These are phyloP conservation scores for Nitzschia sp. DNA, from an alignment of 108 stramenopile genomes.

Conservation along the genomic window DNA sequence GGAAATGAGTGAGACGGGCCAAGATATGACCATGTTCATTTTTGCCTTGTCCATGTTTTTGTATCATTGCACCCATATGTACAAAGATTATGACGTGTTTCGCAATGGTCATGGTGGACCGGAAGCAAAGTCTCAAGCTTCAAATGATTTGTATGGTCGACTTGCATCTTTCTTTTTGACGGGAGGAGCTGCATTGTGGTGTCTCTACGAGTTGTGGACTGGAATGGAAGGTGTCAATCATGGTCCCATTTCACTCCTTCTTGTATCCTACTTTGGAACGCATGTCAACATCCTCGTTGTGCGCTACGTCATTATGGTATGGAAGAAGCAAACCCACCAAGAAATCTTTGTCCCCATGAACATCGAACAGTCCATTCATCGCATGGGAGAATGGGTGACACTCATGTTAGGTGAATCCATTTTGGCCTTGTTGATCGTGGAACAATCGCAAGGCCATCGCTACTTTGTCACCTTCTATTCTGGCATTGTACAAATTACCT, in stretches of 20 bases:
- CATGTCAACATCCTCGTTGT: not conserved
- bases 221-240: not conserved
- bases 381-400: constrained; percentile 61
- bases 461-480: constrained; percentile 47
- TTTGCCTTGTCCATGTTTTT: constrained; percentile 1
- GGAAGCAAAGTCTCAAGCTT: not conserved
- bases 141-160: not conserved
- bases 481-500: constrained; percentile 39
- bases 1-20: not conserved
- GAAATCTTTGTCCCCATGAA: constrained; percentile 34
- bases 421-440: constrained; percentile 44
- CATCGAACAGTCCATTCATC: constrained; percentile 44
- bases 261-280: not conserved
- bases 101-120: constrained; percentile 5
- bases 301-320: not conserved
- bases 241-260: not conserved
- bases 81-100: not conserved
- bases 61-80: not conserved
- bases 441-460: not conserved
- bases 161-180: not conserved
- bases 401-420: constrained; percentile 54
- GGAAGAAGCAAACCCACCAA: not conserved
- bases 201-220: not conserved
- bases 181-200: not conserved
- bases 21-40: not conserved